Evolutionary conservation across 1,139 yeast species (phyloP).

Genomic region (Arxiozyma slooffiae): DNA sequence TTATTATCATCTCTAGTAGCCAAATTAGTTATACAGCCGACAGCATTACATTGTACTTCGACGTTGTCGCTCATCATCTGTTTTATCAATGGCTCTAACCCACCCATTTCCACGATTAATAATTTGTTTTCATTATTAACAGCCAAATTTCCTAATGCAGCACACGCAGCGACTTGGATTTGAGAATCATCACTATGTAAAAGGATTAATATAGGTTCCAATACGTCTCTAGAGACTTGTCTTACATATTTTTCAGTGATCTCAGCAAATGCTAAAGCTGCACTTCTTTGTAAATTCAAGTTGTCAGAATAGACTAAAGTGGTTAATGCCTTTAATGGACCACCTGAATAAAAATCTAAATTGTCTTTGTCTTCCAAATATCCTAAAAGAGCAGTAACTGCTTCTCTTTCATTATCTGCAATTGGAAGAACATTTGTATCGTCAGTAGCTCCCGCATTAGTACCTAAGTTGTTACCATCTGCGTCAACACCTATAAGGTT

Average conservation of each 20-base stretch:
- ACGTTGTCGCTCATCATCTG: conserved; percentile 97
- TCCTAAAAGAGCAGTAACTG: conserved; percentile 80
- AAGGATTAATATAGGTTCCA: conserved; percentile 84
- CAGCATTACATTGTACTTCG: conserved; percentile 98
- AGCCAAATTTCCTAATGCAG: conserved; percentile 93
- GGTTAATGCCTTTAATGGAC: conserved; percentile 78
- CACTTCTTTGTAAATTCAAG: conserved; percentile 89
- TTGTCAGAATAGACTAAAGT: conserved; percentile 92
- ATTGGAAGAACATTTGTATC: conserved; percentile 68
- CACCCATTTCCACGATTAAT: conserved; percentile 95
- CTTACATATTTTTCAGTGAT: conserved; percentile 93
- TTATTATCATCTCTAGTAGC: conserved; percentile 99
- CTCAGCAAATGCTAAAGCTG: conserved; percentile 97
- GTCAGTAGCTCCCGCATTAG: conserved; percentile 17
- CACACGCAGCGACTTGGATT: conserved; percentile 97
- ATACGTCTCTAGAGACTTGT: conserved; percentile 80
- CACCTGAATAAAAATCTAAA: conserved; percentile 82
- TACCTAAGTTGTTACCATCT: background rate
- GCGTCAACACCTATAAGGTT: background rate
- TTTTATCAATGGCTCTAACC: conserved; percentile 86
- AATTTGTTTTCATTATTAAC: conserved; percentile 92
- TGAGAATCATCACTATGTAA: conserved; percentile 84
- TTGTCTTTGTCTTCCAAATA: conserved; percentile 65
- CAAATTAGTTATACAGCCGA: conserved; percentile 93
- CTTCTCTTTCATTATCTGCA: conserved; percentile 96